Evolutionary conservation across 768 basidiomycete genomes (phyloP).

Genomic region (Russula lepida): DNA sequence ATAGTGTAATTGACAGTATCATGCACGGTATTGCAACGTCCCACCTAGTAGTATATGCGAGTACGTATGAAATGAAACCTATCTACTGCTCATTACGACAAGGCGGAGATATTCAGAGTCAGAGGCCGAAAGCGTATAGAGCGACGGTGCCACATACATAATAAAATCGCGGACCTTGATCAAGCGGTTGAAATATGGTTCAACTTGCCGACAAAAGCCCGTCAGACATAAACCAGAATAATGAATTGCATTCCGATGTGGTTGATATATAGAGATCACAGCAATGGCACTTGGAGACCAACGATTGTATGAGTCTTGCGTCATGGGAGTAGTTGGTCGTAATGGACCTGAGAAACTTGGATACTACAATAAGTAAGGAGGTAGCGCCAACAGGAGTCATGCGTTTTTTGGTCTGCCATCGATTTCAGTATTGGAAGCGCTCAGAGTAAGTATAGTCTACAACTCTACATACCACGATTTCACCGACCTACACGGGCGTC

Average conservation of each 20-base stretch:
- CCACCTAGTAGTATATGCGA: not conserved
- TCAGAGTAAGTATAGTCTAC: not conserved
- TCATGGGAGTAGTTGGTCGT: not conserved
- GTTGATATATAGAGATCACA: not conserved
- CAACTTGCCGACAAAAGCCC: not conserved
- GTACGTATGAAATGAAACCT: not conserved
- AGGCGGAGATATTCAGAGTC: not conserved
- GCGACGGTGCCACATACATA: not conserved
- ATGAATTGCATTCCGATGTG: not conserved
- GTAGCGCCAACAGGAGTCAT: not conserved
- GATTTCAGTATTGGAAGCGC: not conserved
- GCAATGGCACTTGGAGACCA: not conserved
- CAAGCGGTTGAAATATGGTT: slow-evolving; percentile 2
- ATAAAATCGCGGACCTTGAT: slow-evolving; percentile 5
- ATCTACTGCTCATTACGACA: not conserved
- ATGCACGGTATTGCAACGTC: not conserved
- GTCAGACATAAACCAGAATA: not conserved
- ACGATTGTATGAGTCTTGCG: not conserved
- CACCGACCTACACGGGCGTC: not conserved
- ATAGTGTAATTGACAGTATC: not conserved
- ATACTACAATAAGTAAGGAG: not conserved
- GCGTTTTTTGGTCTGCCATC: not conserved
- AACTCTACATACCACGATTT: not conserved
- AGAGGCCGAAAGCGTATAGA: not conserved
- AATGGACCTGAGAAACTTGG: slow-evolving; percentile 1